These are phyloP conservation scores for Penicillium sp. DNA, from an alignment of 2,329 filamentous ascomycete genomes.

Conservation along the genomic window DNA sequence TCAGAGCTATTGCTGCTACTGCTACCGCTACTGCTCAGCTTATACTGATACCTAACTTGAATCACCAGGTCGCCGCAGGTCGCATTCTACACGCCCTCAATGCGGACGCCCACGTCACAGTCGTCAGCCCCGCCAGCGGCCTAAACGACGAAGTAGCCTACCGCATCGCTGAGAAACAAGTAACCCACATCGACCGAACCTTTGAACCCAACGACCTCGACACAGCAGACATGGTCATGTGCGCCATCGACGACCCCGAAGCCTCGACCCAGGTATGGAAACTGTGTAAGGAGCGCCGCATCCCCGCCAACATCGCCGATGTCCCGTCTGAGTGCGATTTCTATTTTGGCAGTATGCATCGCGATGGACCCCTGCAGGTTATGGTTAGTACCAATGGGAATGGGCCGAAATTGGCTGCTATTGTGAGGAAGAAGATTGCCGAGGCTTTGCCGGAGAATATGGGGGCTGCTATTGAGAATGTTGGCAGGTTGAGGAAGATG, in stretches of 20 bases:
- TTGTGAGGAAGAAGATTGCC: slow-evolving; percentile 82
- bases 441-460: slow-evolving; percentile 74
- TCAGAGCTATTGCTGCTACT: too few species aligned
- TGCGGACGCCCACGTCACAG: slow-evolving; percentile 86
- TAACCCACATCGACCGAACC: slow-evolving; percentile 78
- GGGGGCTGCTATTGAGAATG: slow-evolving; percentile 81
- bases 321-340: slow-evolving; percentile 97
- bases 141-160: slow-evolving; percentile 87
- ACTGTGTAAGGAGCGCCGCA: slow-evolving; percentile 80
- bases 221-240: slow-evolving; percentile 81
- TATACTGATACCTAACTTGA: too few species aligned
- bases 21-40: too few species aligned
- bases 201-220: slow-evolving; percentile 90
- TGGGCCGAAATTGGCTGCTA: slow-evolving; percentile 85
- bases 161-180: slow-evolving; percentile 74
- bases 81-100: slow-evolving; percentile 94
- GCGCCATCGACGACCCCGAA: slow-evolving; percentile 88
- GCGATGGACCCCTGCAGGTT: slow-evolving; percentile 92
- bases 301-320: slow-evolving; percentile 94
- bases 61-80: slow-evolving; percentile 94
- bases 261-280: slow-evolving; percentile 93
- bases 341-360: slow-evolving; percentile 95
- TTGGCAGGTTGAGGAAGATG: slow-evolving; percentile 78
- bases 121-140: slow-evolving; percentile 78
- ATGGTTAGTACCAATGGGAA: slow-evolving; percentile 99